Evolutionary conservation across 495 filamentous ascomycete genomes (phyloP).

Genomic region (Rusavskia elegans): DNA sequence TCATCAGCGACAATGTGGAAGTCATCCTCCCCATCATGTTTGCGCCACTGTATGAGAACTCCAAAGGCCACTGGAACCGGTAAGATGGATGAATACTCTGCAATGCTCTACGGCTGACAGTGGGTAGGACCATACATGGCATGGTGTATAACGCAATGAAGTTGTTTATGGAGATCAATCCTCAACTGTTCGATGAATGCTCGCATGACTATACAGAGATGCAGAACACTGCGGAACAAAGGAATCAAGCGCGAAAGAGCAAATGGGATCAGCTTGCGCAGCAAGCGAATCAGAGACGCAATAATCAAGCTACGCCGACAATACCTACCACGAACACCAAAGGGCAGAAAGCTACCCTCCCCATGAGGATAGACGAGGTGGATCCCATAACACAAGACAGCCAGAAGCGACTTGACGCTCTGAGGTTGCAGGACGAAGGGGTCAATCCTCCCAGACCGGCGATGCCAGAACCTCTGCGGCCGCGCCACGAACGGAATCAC

Average conservation of each 20-base stretch:
- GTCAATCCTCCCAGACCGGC: background rate
- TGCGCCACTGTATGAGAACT: slow-evolving; percentile 95
- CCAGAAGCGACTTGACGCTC: slow-evolving; percentile 64
- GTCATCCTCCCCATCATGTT: slow-evolving; percentile 99
- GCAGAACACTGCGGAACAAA: slow-evolving; percentile 71
- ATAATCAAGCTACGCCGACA: slow-evolving; percentile 26
- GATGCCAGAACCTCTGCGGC: background rate
- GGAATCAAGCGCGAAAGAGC: slow-evolving; percentile 56
- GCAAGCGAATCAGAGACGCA: slow-evolving; percentile 52
- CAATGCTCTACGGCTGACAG: slow-evolving; percentile 1
- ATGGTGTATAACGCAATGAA: slow-evolving; percentile 99
- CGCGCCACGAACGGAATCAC: slow-evolving; percentile 15
- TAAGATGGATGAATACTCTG: slow-evolving; percentile 25
- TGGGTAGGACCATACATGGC: slow-evolving; percentile 84
- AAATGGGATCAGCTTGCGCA: slow-evolving; percentile 80
- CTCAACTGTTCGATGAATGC: slow-evolving; percentile 95
- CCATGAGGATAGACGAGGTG: slow-evolving; percentile 49
- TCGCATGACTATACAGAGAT: slow-evolving; percentile 96
- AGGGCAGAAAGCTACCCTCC: slow-evolving; percentile 28
- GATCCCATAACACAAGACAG: slow-evolving; percentile 68
- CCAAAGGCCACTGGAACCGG: slow-evolving; percentile 99
- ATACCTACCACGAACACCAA: slow-evolving; percentile 19
- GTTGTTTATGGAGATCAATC: slow-evolving; percentile 99
- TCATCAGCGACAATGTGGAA: slow-evolving; percentile 97
- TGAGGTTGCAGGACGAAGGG: slow-evolving; percentile 64